phyloP scores from a whole-genome alignment of 2,329 filamentous ascomycete species.

The Trichoderma sp. region DNA sequence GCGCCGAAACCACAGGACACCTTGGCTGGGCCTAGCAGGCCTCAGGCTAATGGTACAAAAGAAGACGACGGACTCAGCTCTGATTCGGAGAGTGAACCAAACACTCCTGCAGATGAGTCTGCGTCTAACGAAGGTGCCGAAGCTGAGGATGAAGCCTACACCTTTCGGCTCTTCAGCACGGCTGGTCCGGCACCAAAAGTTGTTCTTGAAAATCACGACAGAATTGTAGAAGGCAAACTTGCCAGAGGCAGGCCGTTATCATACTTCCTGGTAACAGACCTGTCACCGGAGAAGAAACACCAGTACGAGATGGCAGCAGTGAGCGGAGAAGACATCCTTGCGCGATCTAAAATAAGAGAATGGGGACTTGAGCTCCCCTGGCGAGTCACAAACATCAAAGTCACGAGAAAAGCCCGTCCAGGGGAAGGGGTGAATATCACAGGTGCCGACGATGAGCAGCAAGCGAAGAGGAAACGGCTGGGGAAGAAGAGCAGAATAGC shows the following conservation, averaged over 20 bases:
- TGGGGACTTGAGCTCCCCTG: conserved; percentile 63
- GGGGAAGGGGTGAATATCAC: conserved; percentile 23
- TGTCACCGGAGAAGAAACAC: conserved; percentile 37
- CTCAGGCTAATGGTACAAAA: not conserved
- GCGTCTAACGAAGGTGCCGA: conserved; percentile 27
- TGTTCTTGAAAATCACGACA: conserved; percentile 46
- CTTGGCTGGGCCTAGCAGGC: not conserved
- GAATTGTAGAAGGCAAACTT: conserved; percentile 38
- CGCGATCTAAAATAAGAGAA: conserved; percentile 41
- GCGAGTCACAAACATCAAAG: conserved; percentile 49
- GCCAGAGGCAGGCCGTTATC: conserved; percentile 41
- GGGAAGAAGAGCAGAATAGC: conserved; percentile 60
- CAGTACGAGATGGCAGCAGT: conserved; percentile 50
- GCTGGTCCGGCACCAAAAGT: conserved; percentile 48
- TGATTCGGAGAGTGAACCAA: not conserved
- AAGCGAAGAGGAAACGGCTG: conserved; percentile 43
- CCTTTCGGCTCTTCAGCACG: conserved; percentile 58
- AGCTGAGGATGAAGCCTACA: conserved; percentile 33
- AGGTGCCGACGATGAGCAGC: conserved; percentile 18
- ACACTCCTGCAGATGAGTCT: conserved; percentile 9
- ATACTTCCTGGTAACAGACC: conserved; percentile 48
- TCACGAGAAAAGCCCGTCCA: conserved; percentile 32
- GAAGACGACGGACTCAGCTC: not conserved
- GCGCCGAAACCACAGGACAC: not conserved
- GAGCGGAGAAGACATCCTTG: conserved; percentile 50